Evolutionary conservation across 2,329 filamentous ascomycete species (phyloP).

Genomic region (Curvularia eragrostidis): DNA sequence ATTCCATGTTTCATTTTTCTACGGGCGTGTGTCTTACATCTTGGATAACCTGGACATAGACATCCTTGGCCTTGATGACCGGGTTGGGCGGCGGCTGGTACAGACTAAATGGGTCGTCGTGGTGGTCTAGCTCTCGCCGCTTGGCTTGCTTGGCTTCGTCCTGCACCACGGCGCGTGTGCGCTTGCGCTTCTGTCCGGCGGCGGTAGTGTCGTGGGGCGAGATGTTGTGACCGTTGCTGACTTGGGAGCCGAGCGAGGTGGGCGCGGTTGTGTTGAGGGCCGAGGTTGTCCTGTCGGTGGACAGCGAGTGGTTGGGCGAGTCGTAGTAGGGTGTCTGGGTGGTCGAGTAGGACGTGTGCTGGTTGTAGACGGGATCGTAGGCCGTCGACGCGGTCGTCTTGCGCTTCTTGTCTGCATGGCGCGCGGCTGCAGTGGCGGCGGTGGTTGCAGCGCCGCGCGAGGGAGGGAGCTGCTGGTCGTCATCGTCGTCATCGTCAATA

Average conservation of each 20-base stretch:
- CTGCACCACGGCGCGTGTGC: constrained; percentile 80
- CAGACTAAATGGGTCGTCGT: constrained; percentile 73
- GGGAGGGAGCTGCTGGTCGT: constrained; percentile 24
- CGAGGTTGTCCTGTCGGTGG: constrained; percentile 83
- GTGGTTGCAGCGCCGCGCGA: constrained; percentile 32
- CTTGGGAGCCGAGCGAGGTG: constrained; percentile 78
- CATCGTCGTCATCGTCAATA: constrained; percentile 58
- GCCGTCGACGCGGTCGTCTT: constrained; percentile 67
- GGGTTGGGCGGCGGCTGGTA: constrained; percentile 89
- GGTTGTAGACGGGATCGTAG: constrained; percentile 76
- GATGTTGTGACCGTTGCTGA: constrained; percentile 67
- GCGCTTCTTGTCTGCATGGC: constrained; percentile 74
- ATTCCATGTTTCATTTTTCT: neutral
- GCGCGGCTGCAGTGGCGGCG: constrained; percentile 53
- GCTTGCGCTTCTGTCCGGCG: constrained; percentile 88
- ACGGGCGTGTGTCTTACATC: constrained; percentile 58
- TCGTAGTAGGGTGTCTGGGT: constrained; percentile 74
- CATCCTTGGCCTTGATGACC: constrained; percentile 80
- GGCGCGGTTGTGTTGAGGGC: constrained; percentile 84
- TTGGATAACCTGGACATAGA: constrained; percentile 63
- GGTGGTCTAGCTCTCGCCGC: constrained; percentile 71
- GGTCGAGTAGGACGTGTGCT: constrained; percentile 73
- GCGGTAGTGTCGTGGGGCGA: constrained; percentile 65
- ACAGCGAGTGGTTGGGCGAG: constrained; percentile 73
- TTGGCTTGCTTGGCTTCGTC: constrained; percentile 73